Evolutionary conservation across 257 asterid genomes (phyloP).

Genomic region (Przewalskia tangutica): DNA sequence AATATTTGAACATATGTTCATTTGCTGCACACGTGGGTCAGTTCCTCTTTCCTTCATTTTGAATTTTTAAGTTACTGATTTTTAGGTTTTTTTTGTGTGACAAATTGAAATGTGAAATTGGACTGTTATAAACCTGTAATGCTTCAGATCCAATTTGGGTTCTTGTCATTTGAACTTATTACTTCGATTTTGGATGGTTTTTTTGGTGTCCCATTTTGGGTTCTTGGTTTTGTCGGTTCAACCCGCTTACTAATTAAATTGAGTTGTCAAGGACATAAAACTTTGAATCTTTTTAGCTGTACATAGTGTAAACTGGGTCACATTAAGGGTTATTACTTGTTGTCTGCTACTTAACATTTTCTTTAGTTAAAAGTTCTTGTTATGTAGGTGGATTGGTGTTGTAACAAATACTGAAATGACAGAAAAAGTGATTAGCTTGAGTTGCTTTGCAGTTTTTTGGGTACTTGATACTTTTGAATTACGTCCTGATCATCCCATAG

Average conservation of each 20-base stretch:
- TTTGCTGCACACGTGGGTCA: slow-evolving; percentile 8
- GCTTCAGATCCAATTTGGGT: slow-evolving; percentile 37
- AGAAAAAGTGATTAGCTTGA: neutral
- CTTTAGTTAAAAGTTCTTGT: neutral
- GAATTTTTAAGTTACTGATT: slow-evolving; percentile 3
- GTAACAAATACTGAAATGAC: neutral
- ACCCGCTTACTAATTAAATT: neutral
- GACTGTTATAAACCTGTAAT: slow-evolving; percentile 7
- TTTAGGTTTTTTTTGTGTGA: slow-evolving; percentile 22
- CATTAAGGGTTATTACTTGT: neutral
- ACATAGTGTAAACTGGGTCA: neutral
- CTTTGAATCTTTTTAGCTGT: neutral
- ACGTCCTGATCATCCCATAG: neutral
- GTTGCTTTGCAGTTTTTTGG: neutral
- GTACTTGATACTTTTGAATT: neutral
- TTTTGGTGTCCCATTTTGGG: neutral
- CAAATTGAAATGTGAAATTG: slow-evolving; percentile 10
- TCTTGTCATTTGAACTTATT: neutral
- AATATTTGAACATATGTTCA: slow-evolving; percentile 17
- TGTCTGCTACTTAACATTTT: neutral
- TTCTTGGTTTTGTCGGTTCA: neutral
- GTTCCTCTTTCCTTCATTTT: slow-evolving; percentile 6
- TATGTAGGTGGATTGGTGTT: neutral
- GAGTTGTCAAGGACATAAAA: neutral
- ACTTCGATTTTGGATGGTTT: slow-evolving; percentile 14